Base-by-base conservation (phyloP, 106 monocot genomes). In the Apostasia shenzhenica region DNA sequence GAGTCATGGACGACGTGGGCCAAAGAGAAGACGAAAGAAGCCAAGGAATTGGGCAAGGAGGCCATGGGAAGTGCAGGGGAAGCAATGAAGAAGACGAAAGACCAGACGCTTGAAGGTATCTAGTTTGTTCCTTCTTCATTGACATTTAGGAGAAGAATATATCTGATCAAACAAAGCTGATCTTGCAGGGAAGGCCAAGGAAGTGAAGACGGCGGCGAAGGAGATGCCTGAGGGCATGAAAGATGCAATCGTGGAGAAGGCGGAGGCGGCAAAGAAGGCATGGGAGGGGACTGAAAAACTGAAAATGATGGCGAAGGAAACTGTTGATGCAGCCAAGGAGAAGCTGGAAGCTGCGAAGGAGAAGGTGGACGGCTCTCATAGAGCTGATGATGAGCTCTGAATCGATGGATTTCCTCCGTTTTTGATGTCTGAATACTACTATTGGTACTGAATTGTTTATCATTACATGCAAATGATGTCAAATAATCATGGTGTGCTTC, bases 1-100 rank as follows among this genome's bases (percentile, higher is more conserved):
- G 63, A 63, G 12, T 63, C 63, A 63, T 63, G 63, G 63, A 14
- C 63, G 13, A 46, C 63, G 2, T 63, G 63, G 63, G 63, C 63
- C 63, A 63, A 63, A 63, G 63, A 63, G 2, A 64, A 48, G 48
- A 2, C 64, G 0, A 47, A 6, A 4, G 48, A 26, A 1, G 64
- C n/a, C 11, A 48, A 45, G 47, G 61, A 61, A 12, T 45, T 6
- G 1, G 4, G 12, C 0, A 65, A 48, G 14, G 14, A 2, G 9
- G 44, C 26, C 26, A 26, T 6, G 1, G 4, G 12, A 0, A 65
- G 26, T 9, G 14, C 1, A 5, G 44, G 2, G 12, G 62, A 62
- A 3, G 11, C 8, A 12, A 45, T 0, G 13, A 45, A 45, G 44
- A 2, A 2, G 10, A 11, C 62, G 8, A 59, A 59, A 5, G 59